These are phyloP conservation scores for Boletus reticuloceps DNA, from an alignment of 768 basidiomycete species.

Conservation along the genomic window DNA sequence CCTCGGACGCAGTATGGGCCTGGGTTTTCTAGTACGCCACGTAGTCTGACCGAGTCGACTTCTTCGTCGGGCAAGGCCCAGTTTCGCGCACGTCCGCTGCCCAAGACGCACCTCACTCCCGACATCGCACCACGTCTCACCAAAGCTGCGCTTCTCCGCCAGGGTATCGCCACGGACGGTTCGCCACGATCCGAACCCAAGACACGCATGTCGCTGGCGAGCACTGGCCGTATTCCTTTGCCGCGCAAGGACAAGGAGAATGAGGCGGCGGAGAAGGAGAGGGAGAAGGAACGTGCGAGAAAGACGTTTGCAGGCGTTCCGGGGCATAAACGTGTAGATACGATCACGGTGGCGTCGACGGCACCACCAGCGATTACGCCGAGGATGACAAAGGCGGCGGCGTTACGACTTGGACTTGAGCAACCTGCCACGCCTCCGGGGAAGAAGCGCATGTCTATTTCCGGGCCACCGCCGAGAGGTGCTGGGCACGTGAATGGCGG, in stretches of 20 bases:
- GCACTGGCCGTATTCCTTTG: constrained; percentile 32
- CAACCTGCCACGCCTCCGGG: constrained; percentile 37
- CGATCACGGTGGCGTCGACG: constrained; percentile 71
- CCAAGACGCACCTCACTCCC: constrained; percentile 57
- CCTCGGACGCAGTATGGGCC: constrained; percentile 22
- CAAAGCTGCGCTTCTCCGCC: constrained; percentile 69
- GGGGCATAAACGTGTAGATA: constrained; percentile 71
- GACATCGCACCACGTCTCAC: constrained; percentile 78
- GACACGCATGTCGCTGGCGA: constrained; percentile 33
- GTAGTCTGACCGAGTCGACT: constrained; percentile 30
- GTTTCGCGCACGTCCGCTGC: constrained; percentile 70
- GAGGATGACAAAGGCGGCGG: constrained; percentile 72
- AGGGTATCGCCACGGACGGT: constrained; percentile 49
- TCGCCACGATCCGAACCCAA: constrained; percentile 14
- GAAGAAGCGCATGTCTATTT: constrained; percentile 37
- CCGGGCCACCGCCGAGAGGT: constrained; percentile 16
- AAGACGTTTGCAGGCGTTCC: constrained; percentile 76
- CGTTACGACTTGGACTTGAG: constrained; percentile 60
- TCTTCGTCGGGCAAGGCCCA: constrained; percentile 43
- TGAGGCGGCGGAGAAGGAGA: constrained; percentile 45
- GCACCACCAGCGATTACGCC: constrained; percentile 70
- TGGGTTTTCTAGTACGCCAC: constrained; percentile 21
- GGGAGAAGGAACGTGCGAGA: constrained; percentile 58
- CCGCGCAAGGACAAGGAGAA: constrained; percentile 29
- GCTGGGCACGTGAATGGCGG: neutral